Base-by-base conservation (phyloP, 106 monocot species). In the Apostasia ramifera region DNA sequence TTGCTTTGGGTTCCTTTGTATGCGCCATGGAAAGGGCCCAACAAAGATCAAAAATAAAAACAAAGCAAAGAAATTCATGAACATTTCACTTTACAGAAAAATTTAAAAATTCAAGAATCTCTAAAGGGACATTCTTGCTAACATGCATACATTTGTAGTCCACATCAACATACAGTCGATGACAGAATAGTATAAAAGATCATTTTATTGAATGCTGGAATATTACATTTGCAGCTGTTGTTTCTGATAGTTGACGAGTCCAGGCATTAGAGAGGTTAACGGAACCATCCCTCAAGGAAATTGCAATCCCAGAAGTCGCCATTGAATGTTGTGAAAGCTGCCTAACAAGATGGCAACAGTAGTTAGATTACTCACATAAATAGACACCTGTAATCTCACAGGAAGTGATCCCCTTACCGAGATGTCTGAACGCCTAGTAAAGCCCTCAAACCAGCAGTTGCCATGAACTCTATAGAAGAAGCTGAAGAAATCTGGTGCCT, bases 191-290 rank as follows among this genome's bases (percentile, higher is more conserved):
- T 50, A 40, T 49, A 57, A 47, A n/a, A 41, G 45, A 40, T 39
- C 12, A 66, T 11, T 2, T 26, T 26, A 26, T 26, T 26, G 8
- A 50, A 50, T 50, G 50, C 50, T 6, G 50, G n/a, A 50, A 57
- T 26, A 69, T 76, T 84, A 95, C 95, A 89, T 89, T 89, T 78
- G 86, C 95, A 48, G 84, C 74, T 57, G 81, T 50, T 68, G 80
- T 72, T 66, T 91, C 92, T 45, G 95, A 92, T 46, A 95, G 75
- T 81, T 92, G 88, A 41, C 92, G 95, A 55, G 95, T 92, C 92
- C 95, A 95, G 38, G 86, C 69, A 64, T 95, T 95, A 4, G 95
- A 89, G 59, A 95, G 79, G 70, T 92, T 92, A 56, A 95, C 55
- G 64, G 95, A 92, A 61, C 89, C 92, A 69, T 92, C 92, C 80